Conservation (phyloP, 257 asterid species). For the Phtheirospermum japonicum region DNA sequence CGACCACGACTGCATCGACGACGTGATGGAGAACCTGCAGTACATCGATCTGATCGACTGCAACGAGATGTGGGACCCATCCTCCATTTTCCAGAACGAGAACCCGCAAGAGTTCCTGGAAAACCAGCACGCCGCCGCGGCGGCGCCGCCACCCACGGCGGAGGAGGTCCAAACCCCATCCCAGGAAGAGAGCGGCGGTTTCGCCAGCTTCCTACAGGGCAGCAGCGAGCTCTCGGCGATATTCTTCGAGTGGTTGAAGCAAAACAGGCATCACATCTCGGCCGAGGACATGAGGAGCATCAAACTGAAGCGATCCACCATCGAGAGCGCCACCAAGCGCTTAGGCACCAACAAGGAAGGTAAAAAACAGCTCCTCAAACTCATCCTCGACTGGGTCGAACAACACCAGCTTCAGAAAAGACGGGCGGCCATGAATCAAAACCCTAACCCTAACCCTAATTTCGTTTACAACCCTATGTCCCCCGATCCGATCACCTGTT, state of each 20-base stretch:
- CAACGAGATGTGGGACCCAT: slow-evolving; percentile 69
- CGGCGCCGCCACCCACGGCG: no score
- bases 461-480: no score
- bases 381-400: slow-evolving; percentile 86
- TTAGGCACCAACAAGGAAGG: slow-evolving; percentile 70
- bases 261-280: slow-evolving; percentile 64
- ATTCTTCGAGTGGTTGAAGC: slow-evolving; percentile 86
- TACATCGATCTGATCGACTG: slow-evolving; percentile 75
- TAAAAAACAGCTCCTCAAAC: slow-evolving; percentile 62
- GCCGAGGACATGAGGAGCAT: slow-evolving; percentile 85
- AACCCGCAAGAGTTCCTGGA: slow-evolving; percentile 30
- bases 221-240: slow-evolving; percentile 60
- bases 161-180: slow-evolving; percentile 11
- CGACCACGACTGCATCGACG: slow-evolving; percentile 37
- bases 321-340: slow-evolving; percentile 70
- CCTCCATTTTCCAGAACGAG: slow-evolving; percentile 51
- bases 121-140: not conserved
- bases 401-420: slow-evolving; percentile 66
- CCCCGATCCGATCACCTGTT: slow-evolving; percentile 29
- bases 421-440: slow-evolving; percentile 26
- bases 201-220: slow-evolving; percentile 45
- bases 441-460: slow-evolving; percentile 32
- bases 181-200: slow-evolving; percentile 25
- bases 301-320: slow-evolving; percentile 73
- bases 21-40: slow-evolving; percentile 57